Conservation (phyloP, 2,329 filamentous ascomycete genomes). For the Hortaea werneckii region DNA sequence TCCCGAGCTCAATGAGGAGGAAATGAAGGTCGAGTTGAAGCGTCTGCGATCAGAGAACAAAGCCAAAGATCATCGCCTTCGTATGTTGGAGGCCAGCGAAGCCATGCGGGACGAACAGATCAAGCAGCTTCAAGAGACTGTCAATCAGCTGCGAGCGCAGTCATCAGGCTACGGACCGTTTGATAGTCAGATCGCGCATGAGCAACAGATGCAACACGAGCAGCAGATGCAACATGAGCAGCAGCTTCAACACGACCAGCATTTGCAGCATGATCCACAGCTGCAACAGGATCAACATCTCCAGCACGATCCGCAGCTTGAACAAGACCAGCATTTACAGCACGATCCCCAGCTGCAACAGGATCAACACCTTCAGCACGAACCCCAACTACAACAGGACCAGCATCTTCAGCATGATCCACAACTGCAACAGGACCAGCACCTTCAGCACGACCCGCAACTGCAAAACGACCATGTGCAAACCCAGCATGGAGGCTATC, state of each 20-base stretch:
- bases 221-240: background rate
- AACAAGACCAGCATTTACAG: background rate
- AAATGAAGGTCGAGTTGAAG: slow-evolving; percentile 31
- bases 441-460: background rate
- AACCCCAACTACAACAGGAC: background rate
- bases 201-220: background rate
- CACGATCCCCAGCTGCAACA: background rate
- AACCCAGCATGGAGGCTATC: background rate
- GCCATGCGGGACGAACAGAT: slow-evolving; percentile 1
- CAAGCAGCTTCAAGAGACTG: background rate
- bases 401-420: background rate
- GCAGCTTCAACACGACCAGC: background rate
- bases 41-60: slow-evolving; percentile 31
- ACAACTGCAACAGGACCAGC: background rate
- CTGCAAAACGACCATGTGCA: background rate
- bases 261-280: background rate
- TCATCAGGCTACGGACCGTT: background rate
- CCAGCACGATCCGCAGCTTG: background rate
- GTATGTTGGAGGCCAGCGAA: slow-evolving; percentile 10
- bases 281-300: background rate
- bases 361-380: background rate
- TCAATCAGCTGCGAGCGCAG: background rate
- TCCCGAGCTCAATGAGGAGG: slow-evolving; percentile 14
- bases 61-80: slow-evolving; percentile 29
- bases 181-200: background rate